Evolutionary conservation across 768 basidiomycete genomes (phyloP).

Genomic region (Mycena maculata): DNA sequence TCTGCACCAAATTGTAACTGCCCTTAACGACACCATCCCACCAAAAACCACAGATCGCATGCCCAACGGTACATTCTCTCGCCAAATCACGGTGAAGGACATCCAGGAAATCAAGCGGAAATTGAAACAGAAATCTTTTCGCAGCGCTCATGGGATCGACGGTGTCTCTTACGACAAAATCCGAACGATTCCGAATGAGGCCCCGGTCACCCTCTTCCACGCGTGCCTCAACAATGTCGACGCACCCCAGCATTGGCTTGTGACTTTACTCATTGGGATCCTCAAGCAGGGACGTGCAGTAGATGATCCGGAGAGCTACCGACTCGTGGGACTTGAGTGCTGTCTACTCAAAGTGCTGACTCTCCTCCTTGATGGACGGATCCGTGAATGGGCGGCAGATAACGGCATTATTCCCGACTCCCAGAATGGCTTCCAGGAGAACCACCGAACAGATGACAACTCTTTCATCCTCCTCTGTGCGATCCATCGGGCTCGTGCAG

Average conservation of each 20-base stretch:
- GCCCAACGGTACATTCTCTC: neutral
- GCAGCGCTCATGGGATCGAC: constrained; percentile 1
- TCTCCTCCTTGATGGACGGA: constrained; percentile 29
- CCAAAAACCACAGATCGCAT: neutral
- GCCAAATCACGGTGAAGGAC: neutral
- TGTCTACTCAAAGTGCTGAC: constrained; percentile 37
- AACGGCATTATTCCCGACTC: constrained; percentile 36
- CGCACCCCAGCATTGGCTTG: constrained; percentile 1
- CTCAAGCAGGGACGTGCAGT: constrained; percentile 32
- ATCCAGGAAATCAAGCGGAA: neutral
- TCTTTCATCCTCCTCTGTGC: constrained; percentile 29
- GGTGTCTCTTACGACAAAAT: neutral
- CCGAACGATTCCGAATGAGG: constrained; percentile 3
- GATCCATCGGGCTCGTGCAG: no score
- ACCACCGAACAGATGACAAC: constrained; percentile 43
- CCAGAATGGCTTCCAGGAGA: constrained; percentile 45
- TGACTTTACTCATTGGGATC: neutral
- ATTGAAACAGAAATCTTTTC: neutral
- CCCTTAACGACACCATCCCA: neutral
- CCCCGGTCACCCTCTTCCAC: neutral
- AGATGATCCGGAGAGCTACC: constrained; percentile 32
- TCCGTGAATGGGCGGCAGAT: constrained; percentile 33
- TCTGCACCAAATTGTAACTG: neutral
- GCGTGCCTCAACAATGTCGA: neutral
- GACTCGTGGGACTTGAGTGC: constrained; percentile 35